phyloP scores from a whole-genome alignment of 352 stramenopile species.

The Phytophthora uliginosa region DNA sequence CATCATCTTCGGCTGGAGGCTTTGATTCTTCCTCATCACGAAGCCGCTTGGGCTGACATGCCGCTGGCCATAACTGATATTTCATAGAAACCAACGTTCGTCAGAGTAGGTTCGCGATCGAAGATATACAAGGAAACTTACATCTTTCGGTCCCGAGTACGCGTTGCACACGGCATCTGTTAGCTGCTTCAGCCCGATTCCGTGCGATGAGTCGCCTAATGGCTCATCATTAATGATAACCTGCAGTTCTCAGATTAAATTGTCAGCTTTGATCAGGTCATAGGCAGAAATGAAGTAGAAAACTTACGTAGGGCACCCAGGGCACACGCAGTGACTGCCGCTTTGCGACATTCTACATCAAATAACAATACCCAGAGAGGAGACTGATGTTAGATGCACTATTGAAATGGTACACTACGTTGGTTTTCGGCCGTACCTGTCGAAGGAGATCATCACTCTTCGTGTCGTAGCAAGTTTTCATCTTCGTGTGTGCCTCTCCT shows the following conservation, averaged over 20 bases:
- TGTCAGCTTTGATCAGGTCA: neutral
- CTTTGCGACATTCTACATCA: constrained; percentile 58
- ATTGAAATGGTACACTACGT: neutral
- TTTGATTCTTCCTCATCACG: constrained; percentile 56
- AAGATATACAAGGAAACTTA: constrained; percentile 16
- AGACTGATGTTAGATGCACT: neutral
- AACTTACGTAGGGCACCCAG: constrained; percentile 81
- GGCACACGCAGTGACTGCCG: constrained; percentile 57
- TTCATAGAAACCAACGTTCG: constrained; percentile 2
- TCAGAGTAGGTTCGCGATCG: neutral
- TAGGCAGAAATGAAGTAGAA: neutral
- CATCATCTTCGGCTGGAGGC: constrained; percentile 39
- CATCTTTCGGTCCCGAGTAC: constrained; percentile 66
- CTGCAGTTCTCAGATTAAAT: constrained; percentile 27
- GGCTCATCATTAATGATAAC: constrained; percentile 68
- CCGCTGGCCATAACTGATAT: constrained; percentile 49
- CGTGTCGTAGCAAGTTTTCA: constrained; percentile 75
- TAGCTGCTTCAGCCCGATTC: constrained; percentile 77
- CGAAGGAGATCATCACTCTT: constrained; percentile 66
- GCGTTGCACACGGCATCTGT: constrained; percentile 71
- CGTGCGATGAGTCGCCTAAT: constrained; percentile 67
- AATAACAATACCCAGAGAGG: constrained; percentile 2
- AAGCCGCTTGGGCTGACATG: constrained; percentile 74
- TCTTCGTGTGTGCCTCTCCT: constrained; percentile 49
- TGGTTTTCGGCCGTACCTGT: constrained; percentile 40